Evolutionary conservation across 2,329 filamentous ascomycete genomes (phyloP).

Genomic region (Diplodia seriata): DNA sequence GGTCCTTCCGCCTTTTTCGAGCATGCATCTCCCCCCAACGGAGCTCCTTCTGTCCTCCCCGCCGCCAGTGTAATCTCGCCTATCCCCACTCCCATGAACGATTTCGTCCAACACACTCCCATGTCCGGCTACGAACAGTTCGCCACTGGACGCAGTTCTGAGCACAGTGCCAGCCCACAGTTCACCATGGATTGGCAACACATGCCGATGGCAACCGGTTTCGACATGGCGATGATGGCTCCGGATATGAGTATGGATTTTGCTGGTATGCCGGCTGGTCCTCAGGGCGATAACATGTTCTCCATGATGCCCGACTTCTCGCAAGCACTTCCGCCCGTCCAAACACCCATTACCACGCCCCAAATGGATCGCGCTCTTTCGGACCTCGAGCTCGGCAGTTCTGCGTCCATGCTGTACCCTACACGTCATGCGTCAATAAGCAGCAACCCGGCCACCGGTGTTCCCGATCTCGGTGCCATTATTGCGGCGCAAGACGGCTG

Average conservation of each 20-base stretch:
- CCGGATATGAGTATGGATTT: constrained; percentile 56
- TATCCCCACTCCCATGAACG: constrained; percentile 46
- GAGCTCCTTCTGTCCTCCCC: constrained; percentile 38
- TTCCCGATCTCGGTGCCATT: constrained; percentile 56
- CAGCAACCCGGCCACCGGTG: constrained; percentile 36
- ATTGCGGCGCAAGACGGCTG: constrained; percentile 60
- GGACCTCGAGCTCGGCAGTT: constrained; percentile 54
- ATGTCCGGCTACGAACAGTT: constrained; percentile 58
- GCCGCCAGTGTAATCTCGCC: constrained; percentile 46
- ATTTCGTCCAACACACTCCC: constrained; percentile 53
- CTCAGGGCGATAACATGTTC: constrained; percentile 50
- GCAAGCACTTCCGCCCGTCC: constrained; percentile 49
- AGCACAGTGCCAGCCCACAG: constrained; percentile 52
- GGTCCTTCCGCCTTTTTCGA: constrained; percentile 51
- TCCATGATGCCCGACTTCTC: constrained; percentile 56
- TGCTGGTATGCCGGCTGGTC: constrained; percentile 44
- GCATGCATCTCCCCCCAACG: constrained; percentile 46
- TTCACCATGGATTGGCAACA: constrained; percentile 59
- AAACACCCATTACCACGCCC: constrained; percentile 57
- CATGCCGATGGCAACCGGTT: constrained; percentile 54
- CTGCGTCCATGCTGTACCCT: constrained; percentile 50
- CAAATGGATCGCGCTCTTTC: constrained; percentile 56
- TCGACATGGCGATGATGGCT: constrained; percentile 55
- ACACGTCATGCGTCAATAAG: constrained; percentile 51
- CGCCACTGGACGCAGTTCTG: constrained; percentile 50